Evolutionary conservation across 768 basidiomycete genomes (phyloP).

Genomic region (Leccinum aurantiacum): DNA sequence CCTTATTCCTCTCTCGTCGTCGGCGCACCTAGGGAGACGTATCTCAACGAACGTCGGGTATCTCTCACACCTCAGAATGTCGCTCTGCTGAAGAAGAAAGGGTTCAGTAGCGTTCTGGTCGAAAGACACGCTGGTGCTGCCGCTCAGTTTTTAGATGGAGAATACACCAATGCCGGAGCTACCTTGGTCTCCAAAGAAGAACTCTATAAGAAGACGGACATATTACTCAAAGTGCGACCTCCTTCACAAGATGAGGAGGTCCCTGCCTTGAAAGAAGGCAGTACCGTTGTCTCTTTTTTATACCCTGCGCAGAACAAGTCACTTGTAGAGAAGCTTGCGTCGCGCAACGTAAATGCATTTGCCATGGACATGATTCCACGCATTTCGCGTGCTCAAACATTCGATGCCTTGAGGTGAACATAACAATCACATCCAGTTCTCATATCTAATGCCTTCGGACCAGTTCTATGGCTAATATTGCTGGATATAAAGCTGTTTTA

Average conservation of each 20-base stretch:
- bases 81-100: conserved; percentile 75
- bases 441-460: neutral
- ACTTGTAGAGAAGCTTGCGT: conserved; percentile 68
- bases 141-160: conserved; percentile 80
- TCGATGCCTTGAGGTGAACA: conserved; percentile 78
- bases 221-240: conserved; percentile 84
- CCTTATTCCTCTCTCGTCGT: conserved; percentile 75
- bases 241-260: conserved; percentile 66
- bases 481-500: conserved; percentile 90
- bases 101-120: conserved; percentile 70
- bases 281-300: conserved; percentile 80
- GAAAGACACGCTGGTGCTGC: conserved; percentile 68
- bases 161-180: conserved; percentile 77
- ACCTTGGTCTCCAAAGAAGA: conserved; percentile 71
- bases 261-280: conserved; percentile 63
- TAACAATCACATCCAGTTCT: conserved; percentile 3
- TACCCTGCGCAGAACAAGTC: conserved; percentile 81
- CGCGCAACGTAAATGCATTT: conserved; percentile 67
- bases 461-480: conserved; percentile 92
- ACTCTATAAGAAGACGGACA: conserved; percentile 67
- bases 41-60: conserved; percentile 76
- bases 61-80: conserved; percentile 81
- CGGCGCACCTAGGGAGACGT: conserved; percentile 76
- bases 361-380: conserved; percentile 94
- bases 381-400: conserved; percentile 87